Evolutionary conservation across 2,329 filamentous ascomycete genomes (phyloP).

Genomic region (Daldinia sp.): DNA sequence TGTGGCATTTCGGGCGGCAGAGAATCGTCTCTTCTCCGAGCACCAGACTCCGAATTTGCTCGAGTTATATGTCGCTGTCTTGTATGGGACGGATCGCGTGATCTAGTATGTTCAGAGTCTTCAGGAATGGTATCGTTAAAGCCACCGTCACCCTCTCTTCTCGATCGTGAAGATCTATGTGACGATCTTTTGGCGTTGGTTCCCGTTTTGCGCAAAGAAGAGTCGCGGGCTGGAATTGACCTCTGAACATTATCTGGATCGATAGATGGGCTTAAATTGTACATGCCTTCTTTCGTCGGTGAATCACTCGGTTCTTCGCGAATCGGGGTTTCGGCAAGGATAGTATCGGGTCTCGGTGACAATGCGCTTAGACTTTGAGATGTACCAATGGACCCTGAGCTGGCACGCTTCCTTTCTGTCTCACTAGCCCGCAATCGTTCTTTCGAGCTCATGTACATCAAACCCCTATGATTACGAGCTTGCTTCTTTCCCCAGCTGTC

Average conservation of each 20-base stretch:
- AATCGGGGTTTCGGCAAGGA: conserved; percentile 66
- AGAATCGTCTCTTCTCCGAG: conserved; percentile 48
- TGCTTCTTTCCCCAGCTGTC: conserved; percentile 74
- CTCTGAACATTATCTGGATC: conserved; percentile 46
- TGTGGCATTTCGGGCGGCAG: conserved; percentile 50
- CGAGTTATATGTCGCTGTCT: conserved; percentile 47
- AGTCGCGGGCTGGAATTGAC: conserved; percentile 74
- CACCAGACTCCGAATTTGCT: conserved; percentile 42
- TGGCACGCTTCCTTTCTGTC: conserved; percentile 69
- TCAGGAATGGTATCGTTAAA: conserved; percentile 59
- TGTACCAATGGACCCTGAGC: conserved; percentile 56
- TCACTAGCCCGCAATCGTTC: conserved; percentile 74
- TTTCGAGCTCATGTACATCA: conserved; percentile 81
- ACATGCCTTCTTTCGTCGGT: conserved; percentile 31
- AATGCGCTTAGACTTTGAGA: conserved; percentile 55
- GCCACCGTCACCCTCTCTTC: conserved; percentile 58
- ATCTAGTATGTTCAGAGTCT: conserved; percentile 52
- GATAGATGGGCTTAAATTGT: conserved; percentile 41
- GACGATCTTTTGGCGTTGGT: conserved; percentile 66
- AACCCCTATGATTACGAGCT: conserved; percentile 64
- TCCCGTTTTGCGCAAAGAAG: conserved; percentile 72
- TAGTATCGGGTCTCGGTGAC: conserved; percentile 59
- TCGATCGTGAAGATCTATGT: conserved; percentile 63
- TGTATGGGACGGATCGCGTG: conserved; percentile 37
- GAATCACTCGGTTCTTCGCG: conserved; percentile 63